Base-by-base conservation (phyloP, 148 eudicot species). In the Camellia granthamiana region DNA sequence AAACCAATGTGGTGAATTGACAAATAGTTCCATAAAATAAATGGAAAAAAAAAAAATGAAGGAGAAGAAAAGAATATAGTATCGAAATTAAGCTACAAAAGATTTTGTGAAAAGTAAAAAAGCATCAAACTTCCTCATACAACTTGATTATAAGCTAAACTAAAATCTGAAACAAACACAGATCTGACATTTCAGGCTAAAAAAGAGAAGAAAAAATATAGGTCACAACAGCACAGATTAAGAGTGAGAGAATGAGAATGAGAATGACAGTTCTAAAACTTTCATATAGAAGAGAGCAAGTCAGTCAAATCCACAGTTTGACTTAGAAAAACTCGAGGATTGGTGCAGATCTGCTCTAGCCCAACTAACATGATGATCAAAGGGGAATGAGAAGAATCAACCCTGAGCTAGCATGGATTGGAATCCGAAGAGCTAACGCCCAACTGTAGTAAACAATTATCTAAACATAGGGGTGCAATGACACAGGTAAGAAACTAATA, bases 1-100 rank as follows among this genome's bases (percentile, higher is more conserved):
- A 61, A 83, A 81, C 42, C 84, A 41, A 77, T 42, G 58, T 66
- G 46, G 0, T 44, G 30, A 46, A 6, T 69, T 58, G 76, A 65
- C 61, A 47, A 21, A 69, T 64, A 30, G 52, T 44, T 78, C 69
- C 8, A 15, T 65, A 62, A 14, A 64, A 38, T 54, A 47, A n/a
- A 18, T 13, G 21, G 72, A 71, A 46, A 69, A n/a, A 3, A 14
- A 30, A 30, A 62, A 14, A 64, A 38, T 54, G 23, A n/a, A 18
- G 3, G 21, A 51, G 49, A 46, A 69, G 8, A 3, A 14, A 42
- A 4, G 12, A 69, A 21, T 44, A 69, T 41, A 69, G 16, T 42
- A 69, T 44, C 3, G 19, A 7, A 5, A 3, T 13, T 14, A 15
- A 23, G 7, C 14, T 55, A 7, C 12, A 9, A 55, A 55, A 18